Base-by-base conservation (phyloP, 2,329 filamentous ascomycete species). In the Alternaria arborescens region DNA sequence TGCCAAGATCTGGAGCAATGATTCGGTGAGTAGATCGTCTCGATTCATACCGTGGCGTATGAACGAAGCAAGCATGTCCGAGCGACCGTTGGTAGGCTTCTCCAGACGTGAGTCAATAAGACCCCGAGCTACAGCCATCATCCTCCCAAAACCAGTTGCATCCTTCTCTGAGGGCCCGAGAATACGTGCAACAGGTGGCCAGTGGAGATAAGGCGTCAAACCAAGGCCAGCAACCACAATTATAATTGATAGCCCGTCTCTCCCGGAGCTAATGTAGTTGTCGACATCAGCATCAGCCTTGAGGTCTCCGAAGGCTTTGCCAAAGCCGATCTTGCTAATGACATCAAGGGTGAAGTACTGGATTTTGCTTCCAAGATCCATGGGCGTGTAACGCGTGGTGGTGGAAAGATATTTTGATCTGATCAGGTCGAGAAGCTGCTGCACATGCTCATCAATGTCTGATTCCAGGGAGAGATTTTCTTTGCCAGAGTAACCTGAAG, bases 311-410 rank as follows among this genome's bases (percentile, higher is more conserved):
- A 85, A 85, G 0, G 83, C 70, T 14, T 79, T 66, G 3, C 84
- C 85, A 56, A 86, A 85, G 0, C 83, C 82, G 6, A 87, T 72
- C 34, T 79, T 79, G 47, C 80, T 83, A 60, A 88, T 85, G 44
- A 85, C 80, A 60, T 87, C 86, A 10, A 87, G 77, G 1, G 84
- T 84, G 55, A 86, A 82, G 71, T 79, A 87, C 52, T 85, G 83
- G 3, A 79, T 75, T 58, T 84, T 83, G 3, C 70, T 73, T 1
- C 76, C 81, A 56, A 83, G 71, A 58, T 87, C 83, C 55, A 85
- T 69, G 1, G 76, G 68, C 2, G 32, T 64, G 5, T 57, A 65
- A 0, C 30, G 38, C 30, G 38, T 18, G 1, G 58, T 14, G 1
- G 61, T 61, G 16, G 65, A 71, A 7, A 71, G 36, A 40, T 83